Base-by-base conservation (phyloP, 345 rosid genomes). In the Eucalyptus erythrocorys region DNA sequence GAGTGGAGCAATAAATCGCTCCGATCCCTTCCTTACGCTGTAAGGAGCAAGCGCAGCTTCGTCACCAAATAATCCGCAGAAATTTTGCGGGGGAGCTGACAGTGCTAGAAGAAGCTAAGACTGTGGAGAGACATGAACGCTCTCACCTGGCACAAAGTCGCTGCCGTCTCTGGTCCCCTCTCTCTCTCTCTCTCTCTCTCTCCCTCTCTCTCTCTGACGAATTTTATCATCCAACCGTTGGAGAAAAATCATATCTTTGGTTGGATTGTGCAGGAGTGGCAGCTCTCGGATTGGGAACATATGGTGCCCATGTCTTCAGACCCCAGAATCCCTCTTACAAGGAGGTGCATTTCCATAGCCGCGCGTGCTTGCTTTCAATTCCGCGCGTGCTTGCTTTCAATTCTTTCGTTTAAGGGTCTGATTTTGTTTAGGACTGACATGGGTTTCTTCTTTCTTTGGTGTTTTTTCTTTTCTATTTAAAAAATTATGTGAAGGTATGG, bases 211-310 rank as follows among this genome's bases (percentile, higher is more conserved):
- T 89, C 5, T 10, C n/a, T 49, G 47, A 45, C 10, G 15, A 26
- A 47, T 45, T 26, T 22, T 30, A 24, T 45, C 57, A 37, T 40
- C 50, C 48, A 6, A 71, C 8, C 48, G 47, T 49, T 21, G 84
- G 40, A 79, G 55, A 50, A 47, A n/a, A 26, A 55, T 68, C 51
- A 22, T 37, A 19, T 34, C 27, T 48, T 24, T 68, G 86, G 53
- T 86, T 68, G 90, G 49, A 66, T 17, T 88, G 90, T 24, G 86
- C 91, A 97, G 99, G 99, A 82, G 91, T 95, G 61, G 97, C 97
- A 48, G 99, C 98, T 82, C 95, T 98, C 88, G 99, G 95, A 13
- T 93, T 98, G 91, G 99, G 99, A 71, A 95, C 99, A 22, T 96
- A 96, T 79, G 99, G 99, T 51, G 94, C 95, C 79, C 99, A 98